Base-by-base conservation (phyloP, 164 flowering plant genomes). In the Vitis cinerea region DNA sequence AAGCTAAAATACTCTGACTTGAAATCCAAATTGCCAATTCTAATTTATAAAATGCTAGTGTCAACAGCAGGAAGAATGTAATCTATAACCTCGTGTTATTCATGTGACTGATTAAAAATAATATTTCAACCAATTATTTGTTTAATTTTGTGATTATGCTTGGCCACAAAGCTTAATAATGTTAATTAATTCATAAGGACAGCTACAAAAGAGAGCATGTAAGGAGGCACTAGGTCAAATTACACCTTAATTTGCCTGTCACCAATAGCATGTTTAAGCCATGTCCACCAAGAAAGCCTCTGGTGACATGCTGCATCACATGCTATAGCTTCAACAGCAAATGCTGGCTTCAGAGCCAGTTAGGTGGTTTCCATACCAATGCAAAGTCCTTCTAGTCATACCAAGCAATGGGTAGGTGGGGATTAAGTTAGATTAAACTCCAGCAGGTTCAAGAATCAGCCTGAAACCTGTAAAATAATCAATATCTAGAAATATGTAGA, bases 111-210 rank as follows among this genome's bases (percentile, higher is more conserved):
- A 29, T 5, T 37, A 61, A 61, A 61, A 48, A 37, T 30, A 61
- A 44, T 44, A 61, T 9, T 31, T 61, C 44, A 61, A 31, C 44
- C 50, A 63, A 64, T 17, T 11, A 16, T 50, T 64, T 23, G 44
- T 14, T 37, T 15, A 61, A 44, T 31, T 13, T 13, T 47, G 66
- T 49, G 66, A 48, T 67, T 48, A 59, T 68, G 71, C 71, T 68
- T 68, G 56, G 57, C 48, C 71, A 59, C 30, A 19, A 68, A 49
- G 64, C 50, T 23, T 50, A 5, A 47, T 58, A 14, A 49, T 13
- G 15, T 64, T 64, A 16, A 10, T 50, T 17, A 64, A 9, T 63
- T 29, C 16, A 3, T 50, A 17, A 13, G 55, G 66, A 64, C 66
- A 64, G 66, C 56, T 64, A 64, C 12, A 17, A 7, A 27, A 64